A percentile compares a stretch with the other conserved stretches of the same genome.
Evolutionary conservation across 106 monocot species (phyloP).

Genomic region (Platanthera guangdongensis): DNA sequence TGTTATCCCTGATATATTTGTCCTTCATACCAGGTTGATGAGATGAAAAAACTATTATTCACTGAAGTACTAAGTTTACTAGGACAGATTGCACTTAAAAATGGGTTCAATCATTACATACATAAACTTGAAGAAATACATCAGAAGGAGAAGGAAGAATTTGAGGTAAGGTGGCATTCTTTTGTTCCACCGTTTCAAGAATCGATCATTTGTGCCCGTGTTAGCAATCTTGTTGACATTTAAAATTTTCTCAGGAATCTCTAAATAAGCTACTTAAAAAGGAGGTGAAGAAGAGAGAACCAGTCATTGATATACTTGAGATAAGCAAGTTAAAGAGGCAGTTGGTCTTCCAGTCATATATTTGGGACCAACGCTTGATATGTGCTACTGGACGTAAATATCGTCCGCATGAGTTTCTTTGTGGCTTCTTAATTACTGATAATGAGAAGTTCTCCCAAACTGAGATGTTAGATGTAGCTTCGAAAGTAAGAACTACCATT

Average conservation of each 20-base stretch:
- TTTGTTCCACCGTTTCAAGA: not conserved
- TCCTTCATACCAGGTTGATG: constrained; percentile 37
- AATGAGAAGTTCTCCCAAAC: constrained; percentile 17
- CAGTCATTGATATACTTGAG: constrained; percentile 66
- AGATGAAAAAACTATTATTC: constrained; percentile 44
- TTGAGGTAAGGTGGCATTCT: constrained; percentile 49
- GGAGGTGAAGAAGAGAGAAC: constrained; percentile 35
- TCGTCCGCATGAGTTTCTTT: constrained; percentile 27
- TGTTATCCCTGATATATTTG: constrained; percentile 8
- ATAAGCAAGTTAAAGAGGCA: constrained; percentile 70
- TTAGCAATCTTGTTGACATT: not conserved
- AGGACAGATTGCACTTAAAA: constrained; percentile 28
- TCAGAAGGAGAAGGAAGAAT: constrained; percentile 64
- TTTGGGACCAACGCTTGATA: constrained; percentile 75
- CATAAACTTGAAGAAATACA: constrained; percentile 49
- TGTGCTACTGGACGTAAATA: constrained; percentile 31
- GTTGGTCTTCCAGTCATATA: constrained; percentile 59
- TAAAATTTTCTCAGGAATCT: constrained; percentile 38
- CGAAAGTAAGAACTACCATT: constrained; percentile 16
- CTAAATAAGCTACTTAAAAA: constrained; percentile 39
- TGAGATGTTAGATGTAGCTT: constrained; percentile 22
- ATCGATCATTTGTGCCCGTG: not conserved
- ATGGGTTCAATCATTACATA: constrained; percentile 24
- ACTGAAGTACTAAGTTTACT: constrained; percentile 44
- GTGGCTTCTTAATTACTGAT: constrained; percentile 15